Evolutionary conservation across 805 yeast species (phyloP), one percentile per base, ranked within the genome.

Genomic region (Pichia eremophila): DNA sequence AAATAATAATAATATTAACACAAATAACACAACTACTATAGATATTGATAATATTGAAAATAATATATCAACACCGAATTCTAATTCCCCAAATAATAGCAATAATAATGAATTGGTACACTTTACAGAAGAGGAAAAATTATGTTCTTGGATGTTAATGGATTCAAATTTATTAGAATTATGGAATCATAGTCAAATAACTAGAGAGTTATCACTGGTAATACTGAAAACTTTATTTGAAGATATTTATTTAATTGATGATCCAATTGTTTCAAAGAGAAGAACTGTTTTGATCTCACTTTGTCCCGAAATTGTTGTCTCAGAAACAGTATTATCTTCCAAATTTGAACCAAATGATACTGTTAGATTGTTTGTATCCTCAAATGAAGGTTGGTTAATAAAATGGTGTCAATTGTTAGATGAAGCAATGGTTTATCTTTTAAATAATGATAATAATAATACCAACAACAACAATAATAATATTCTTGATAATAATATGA

Each of bases 161-260:
- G 99, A 93, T 58, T 67, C 72, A 15, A 83, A 83, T 54, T 69
- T 93, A 39, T 74, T 81, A 54, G 74, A 75, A 44, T 67, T 93
- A 53, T 93, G 98, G 98, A 72, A 75, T 48, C 69, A 67, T 50
- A 77, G 76, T 45, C 65, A 72, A 17, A 74, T 78, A 25, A 74
- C 90, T 4, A 72, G 95, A 52, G 96, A 89, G 59, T 68, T 93
- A 43, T 72, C 90, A 2, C 68, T 91, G 25, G 78, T 85, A 42
- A 84, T 93, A 7, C 77, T 87, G 54, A 72, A 96, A 58, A 88
- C 95, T 4, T 66, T 93, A 17, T 93, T 91, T 60, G 99, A 93
- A 66, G 99, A 93, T 61, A 79, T 93, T 11, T 93, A 88, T 60
- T 70, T 95, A 45, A 71, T 93, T 43, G 98, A 93, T 55, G 99